phyloP scores from a whole-genome alignment of 306 rosid species.

The Sphenostylis stenocarpa region DNA sequence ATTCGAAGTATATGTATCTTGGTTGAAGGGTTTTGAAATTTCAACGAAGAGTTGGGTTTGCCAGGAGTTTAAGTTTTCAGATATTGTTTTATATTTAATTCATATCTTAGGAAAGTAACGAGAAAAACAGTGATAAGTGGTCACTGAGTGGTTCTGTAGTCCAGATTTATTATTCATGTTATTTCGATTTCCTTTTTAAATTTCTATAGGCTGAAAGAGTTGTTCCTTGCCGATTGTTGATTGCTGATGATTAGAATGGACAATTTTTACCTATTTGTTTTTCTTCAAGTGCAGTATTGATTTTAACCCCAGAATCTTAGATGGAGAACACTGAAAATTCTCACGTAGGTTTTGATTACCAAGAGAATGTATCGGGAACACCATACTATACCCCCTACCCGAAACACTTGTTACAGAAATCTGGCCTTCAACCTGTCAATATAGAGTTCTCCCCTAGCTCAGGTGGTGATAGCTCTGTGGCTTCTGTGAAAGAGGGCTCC shows the following conservation, averaged over 20 bases:
- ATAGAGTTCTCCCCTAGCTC: constrained; percentile 55
- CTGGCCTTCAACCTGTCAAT: constrained; percentile 38
- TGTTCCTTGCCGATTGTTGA: background rate
- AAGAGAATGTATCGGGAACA: constrained; percentile 35
- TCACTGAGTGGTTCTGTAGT: background rate
- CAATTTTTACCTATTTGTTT: background rate
- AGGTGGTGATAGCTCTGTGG: constrained; percentile 51
- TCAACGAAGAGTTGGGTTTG: background rate
- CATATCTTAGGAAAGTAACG: background rate
- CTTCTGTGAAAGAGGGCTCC: constrained; percentile 48
- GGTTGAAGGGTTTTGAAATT: background rate
- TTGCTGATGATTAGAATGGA: constrained; percentile 10
- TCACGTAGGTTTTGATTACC: constrained; percentile 44
- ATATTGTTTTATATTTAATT: background rate
- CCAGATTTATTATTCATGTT: background rate
- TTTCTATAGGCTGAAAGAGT: background rate
- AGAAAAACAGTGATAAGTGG: background rate
- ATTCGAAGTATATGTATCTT: background rate
- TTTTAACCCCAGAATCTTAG: constrained; percentile 22
- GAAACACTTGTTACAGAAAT: constrained; percentile 39
- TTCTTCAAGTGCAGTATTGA: background rate
- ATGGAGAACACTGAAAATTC: constrained; percentile 48
- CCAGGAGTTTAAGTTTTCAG: background rate
- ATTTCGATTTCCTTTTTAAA: background rate
- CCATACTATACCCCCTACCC: constrained; percentile 61